Percentiles rank a stretch among this genome's conserved stretches.
phyloP scores from a whole-genome alignment of 1,284 basidiomycete species.

The Rhizopogon parksii region DNA sequence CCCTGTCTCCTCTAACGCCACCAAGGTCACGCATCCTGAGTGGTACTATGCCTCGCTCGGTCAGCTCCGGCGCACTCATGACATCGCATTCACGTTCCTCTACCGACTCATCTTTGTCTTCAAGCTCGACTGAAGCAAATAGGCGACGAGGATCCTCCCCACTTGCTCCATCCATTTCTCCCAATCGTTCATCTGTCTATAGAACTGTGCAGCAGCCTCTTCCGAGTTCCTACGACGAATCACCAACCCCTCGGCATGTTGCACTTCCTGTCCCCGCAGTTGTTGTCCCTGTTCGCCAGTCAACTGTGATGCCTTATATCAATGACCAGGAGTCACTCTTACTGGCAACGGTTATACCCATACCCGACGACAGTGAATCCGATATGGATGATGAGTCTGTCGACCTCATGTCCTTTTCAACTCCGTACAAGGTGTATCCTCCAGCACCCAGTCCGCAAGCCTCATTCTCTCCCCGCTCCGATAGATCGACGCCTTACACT shows the following conservation, averaged over 20 bases:
- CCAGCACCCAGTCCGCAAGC: slow-evolving; percentile 22
- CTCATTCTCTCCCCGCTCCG: slow-evolving; percentile 50
- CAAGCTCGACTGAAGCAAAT: slow-evolving; percentile 31
- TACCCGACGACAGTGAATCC: slow-evolving; percentile 67
- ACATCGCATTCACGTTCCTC: slow-evolving; percentile 34
- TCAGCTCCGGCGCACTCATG: slow-evolving; percentile 27
- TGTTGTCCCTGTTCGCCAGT: slow-evolving; percentile 30
- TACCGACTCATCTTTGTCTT: slow-evolving; percentile 41
- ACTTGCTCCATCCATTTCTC: slow-evolving; percentile 31
- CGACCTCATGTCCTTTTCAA: slow-evolving; percentile 66
- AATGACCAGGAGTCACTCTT: slow-evolving; percentile 58
- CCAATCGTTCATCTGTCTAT: slow-evolving; percentile 33
- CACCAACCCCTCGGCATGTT: slow-evolving; percentile 32
- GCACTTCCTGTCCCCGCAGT: slow-evolving; percentile 22
- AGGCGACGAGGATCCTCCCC: slow-evolving; percentile 51
- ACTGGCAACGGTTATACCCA: slow-evolving; percentile 60
- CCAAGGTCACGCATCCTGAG: slow-evolving; percentile 42
- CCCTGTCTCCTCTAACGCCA: slow-evolving; percentile 37
- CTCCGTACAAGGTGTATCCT: slow-evolving; percentile 52
- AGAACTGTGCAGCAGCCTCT: slow-evolving; percentile 41
- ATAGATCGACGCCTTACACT: slow-evolving; percentile 40
- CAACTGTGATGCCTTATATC: slow-evolving; percentile 34
- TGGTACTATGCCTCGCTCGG: slow-evolving; percentile 33
- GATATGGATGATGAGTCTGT: slow-evolving; percentile 51
- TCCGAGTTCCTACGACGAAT: slow-evolving; percentile 37